Evolutionary conservation across 495 filamentous ascomycete genomes (phyloP), one percentile per base, ranked within the genome.

Genomic region (Lophium mytilinum): DNA sequence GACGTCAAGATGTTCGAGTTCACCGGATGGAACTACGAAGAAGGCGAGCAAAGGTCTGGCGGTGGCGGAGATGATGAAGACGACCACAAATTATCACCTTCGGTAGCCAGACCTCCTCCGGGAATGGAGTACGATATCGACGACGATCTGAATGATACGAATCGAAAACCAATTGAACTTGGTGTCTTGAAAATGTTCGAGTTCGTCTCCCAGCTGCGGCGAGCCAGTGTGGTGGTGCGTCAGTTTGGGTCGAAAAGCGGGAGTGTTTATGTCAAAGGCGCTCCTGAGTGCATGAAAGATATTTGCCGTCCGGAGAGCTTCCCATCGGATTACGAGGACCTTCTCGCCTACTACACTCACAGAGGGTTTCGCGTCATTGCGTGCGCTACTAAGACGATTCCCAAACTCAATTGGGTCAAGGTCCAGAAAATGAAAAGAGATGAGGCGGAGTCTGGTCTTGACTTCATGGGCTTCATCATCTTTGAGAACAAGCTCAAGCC

Each of bases 1-100:
- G 94, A 99, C 70, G 74, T 96, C 45, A 97, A 97, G 67, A 99
- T 99, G 94, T 99, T 99, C 67, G 84, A 95, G 64, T 99, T 96
- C 64, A 99, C 94, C 0, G 80, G 81, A 6, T 99, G 94, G 94
- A 80, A 82, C 1, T 99, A 85, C 62, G 84, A 95, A 67, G 93
- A 99, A 73, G 88, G 90, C 3, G 84, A 80, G 37, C 79, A 85
- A 60, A 75, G 76, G 24, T 68, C 75, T 33, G 74, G 79, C 65
- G 73, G 76, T 63, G 64, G 68, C 47, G 24, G 24, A 30, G 75
- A 87, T 52, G 78, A 86, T 55, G 77, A 89, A 58, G 77, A 87
- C 63, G 75, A 88, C 68, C 71, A 85, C 62, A 78, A 80, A 52
- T 72, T 87, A 18, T 81, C 83, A 1, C 92, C 89, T 17, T 89